These are phyloP conservation scores for Kuraishia molischiana DNA, from an alignment of 805 yeast species.

Conservation along the genomic window DNA sequence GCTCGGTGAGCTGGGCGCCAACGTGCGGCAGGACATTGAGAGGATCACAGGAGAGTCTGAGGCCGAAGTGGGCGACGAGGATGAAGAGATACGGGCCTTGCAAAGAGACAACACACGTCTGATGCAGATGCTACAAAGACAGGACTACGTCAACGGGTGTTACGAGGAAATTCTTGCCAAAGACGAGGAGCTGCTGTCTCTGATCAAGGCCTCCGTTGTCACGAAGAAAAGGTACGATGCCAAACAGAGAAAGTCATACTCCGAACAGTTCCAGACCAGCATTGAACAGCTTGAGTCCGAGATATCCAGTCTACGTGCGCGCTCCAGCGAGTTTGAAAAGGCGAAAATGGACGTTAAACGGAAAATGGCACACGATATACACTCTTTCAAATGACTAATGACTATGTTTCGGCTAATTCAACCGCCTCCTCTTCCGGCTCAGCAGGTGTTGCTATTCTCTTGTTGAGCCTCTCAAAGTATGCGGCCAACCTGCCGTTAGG, in stretches of 20 bases:
- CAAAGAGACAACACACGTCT: conserved; percentile 17
- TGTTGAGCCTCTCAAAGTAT: neutral
- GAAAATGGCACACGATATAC: no score
- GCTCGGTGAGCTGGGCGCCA: conserved; percentile 7
- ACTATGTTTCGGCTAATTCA: no score
- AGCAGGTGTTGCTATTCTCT: no score
- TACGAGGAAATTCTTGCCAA: conserved; percentile 16
- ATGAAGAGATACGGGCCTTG: conserved; percentile 8
- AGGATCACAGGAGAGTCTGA: neutral
- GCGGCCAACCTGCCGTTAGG: conserved; percentile 2
- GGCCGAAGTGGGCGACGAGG: conserved; percentile 1
- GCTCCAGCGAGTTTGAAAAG: neutral
- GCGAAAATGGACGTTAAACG: neutral
- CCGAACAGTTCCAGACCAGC: conserved; percentile 3
- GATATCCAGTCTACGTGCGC: neutral
- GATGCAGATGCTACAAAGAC: conserved; percentile 20
- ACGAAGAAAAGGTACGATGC: neutral
- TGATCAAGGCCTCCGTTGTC: conserved; percentile 6
- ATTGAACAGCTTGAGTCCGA: conserved; percentile 1
- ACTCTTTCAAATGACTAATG: no score
- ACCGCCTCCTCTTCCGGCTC: no score
- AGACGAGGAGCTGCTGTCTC: conserved; percentile 17
- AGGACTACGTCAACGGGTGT: conserved; percentile 17
- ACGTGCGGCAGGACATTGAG: neutral
- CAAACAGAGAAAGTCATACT: neutral